Evolutionary conservation across 371 early-diverging fungal species (phyloP), one percentile per base, ranked within the genome.

Genomic region (Parasitella parasitica): DNA sequence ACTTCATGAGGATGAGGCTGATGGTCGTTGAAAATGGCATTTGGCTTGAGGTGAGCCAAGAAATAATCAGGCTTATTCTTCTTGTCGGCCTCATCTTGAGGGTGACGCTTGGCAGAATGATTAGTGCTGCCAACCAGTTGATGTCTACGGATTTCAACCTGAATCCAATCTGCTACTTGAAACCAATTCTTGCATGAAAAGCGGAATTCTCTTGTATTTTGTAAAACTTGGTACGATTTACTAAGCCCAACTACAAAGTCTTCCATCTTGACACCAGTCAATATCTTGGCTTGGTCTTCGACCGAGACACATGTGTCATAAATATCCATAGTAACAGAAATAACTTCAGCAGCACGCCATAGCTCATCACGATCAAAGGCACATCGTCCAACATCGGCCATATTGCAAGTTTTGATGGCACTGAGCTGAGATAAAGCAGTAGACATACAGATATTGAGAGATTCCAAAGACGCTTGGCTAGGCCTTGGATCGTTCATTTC

Each of bases 311-410:
- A 73, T 0, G 48, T 49, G 15, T 62, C 61, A n/a, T 70, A 61
- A 5, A 70, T 63, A 15, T 64, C 65, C 68, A 67, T 64, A 20
- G 74, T 67, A 27, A 74, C 35, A 16, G 74, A 71, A 24, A 74
- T 63, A 4, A 74, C 59, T 39, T 76, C 73, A 20, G 70, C 57
- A 13, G 76, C 70, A 32, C 76, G 61, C 73, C 73, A 76, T 13
- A 76, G 39, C 37, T 76, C 76, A 58, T 76, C 73, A 5, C 72
- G 72, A 59, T 76, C 76, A 61, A 76, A 76, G 0, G 69, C 65
- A 48, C 76, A 76, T 6, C 66, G 61, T 0, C 69, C 72, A 11
- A 59, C 28, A 6, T 56, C 61, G 9, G 53, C 59, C 61, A 67
- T 63, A 32, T 55, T 63, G 18, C 67, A 66, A 5, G 72, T 71